Conservation (phyloP, 1,284 basidiomycete genomes). For the Trichosporon sp. region DNA sequence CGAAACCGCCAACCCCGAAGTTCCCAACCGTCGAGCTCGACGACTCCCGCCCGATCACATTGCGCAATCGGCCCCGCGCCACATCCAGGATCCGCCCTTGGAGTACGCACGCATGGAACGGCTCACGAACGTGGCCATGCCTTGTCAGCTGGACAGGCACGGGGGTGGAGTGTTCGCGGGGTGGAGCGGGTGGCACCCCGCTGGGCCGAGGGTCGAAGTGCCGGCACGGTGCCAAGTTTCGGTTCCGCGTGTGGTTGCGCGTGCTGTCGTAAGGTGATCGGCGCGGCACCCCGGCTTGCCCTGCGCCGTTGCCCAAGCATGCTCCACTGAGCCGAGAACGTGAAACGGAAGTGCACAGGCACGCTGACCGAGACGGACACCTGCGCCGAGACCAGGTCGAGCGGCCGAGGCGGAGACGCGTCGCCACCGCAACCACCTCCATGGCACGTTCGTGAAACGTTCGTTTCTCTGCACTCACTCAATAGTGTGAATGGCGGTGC, state of each 20-base stretch:
- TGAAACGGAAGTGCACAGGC: neutral
- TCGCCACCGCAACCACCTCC: too few relatives aligned
- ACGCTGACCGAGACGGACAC: neutral
- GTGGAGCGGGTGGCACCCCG: too few relatives aligned
- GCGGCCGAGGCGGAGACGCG: too few relatives aligned
- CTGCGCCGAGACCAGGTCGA: too few relatives aligned
- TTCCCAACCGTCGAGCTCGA: too few relatives aligned
- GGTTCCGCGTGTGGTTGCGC: neutral
- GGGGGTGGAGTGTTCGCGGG: neutral
- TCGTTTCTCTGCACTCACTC: neutral
- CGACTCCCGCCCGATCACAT: too few relatives aligned
- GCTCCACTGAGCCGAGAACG: too few relatives aligned
- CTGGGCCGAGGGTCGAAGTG: too few relatives aligned
- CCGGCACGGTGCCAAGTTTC: neutral
- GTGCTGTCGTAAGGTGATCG: neutral
- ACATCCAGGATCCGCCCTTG: neutral
- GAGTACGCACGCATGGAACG: neutral
- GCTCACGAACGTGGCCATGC: neutral
- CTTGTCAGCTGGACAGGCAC: neutral
- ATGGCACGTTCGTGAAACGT: neutral
- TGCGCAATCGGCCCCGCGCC: neutral
- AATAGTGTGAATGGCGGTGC: neutral
- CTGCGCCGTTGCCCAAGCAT: too few relatives aligned
- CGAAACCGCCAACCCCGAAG: too few relatives aligned
- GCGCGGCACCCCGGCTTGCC: neutral